Evolutionary conservation across 1,284 basidiomycete genomes (phyloP).

Genomic region (Ceratobasidium sp.): DNA sequence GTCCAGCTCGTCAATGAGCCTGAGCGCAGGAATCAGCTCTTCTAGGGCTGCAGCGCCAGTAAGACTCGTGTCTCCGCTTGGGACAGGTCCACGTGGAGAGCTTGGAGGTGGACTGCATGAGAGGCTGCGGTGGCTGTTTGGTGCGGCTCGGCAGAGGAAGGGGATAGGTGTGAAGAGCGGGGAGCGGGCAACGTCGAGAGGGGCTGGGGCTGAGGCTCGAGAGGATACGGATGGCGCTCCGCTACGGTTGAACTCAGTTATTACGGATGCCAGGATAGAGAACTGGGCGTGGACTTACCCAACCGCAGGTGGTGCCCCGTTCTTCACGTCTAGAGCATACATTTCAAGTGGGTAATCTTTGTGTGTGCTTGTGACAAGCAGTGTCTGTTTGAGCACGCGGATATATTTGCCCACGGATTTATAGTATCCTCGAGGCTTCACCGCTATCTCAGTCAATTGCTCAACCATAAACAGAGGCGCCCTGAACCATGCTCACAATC

Average conservation of each 20-base stretch:
- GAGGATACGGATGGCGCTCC: slow-evolving; percentile 52
- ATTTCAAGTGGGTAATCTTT: slow-evolving; percentile 72
- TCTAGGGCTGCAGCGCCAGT: slow-evolving; percentile 40
- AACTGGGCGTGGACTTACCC: slow-evolving; percentile 46
- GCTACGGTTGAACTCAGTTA: slow-evolving; percentile 26
- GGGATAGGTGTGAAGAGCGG: slow-evolving; percentile 87
- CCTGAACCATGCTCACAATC: slow-evolving; percentile 54
- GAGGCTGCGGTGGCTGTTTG: slow-evolving; percentile 64
- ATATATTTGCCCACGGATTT: slow-evolving; percentile 88
- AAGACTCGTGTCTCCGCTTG: slow-evolving; percentile 54
- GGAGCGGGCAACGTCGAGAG: slow-evolving; percentile 70
- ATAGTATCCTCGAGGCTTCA: slow-evolving; percentile 79
- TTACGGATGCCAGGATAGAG: slow-evolving; percentile 54
- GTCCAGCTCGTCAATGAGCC: slow-evolving; percentile 84
- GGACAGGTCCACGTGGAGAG: slow-evolving; percentile 61
- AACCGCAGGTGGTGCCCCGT: slow-evolving; percentile 18
- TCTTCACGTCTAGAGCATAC: slow-evolving; percentile 58
- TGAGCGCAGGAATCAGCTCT: slow-evolving; percentile 58
- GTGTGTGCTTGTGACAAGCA: slow-evolving; percentile 87
- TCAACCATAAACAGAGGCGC: slow-evolving; percentile 93
- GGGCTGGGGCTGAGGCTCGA: slow-evolving; percentile 57
- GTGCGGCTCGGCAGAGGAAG: slow-evolving; percentile 77
- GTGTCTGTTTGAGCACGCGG: slow-evolving; percentile 86
- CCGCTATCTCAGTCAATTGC: slow-evolving; percentile 87
- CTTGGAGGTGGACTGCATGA: slow-evolving; percentile 81